Evolutionary conservation across 2,329 filamentous ascomycete species (phyloP).

Genomic region (Fusarium albosuccineum): DNA sequence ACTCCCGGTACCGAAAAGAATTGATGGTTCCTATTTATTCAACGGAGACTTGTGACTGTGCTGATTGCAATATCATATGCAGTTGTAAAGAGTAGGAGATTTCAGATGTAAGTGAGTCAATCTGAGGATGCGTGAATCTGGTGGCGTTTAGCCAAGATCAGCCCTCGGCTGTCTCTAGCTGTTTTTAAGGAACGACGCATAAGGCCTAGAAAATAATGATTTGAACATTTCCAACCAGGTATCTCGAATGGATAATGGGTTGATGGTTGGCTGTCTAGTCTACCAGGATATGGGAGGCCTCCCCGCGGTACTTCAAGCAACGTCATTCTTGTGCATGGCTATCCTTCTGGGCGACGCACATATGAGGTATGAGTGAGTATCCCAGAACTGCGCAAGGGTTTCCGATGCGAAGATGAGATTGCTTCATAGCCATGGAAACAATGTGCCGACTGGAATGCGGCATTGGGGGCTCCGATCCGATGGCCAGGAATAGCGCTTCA

Average conservation of each 20-base stretch:
- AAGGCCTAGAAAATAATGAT: too few species aligned
- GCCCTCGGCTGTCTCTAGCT: not conserved
- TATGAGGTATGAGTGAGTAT: too few species aligned
- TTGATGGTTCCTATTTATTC: not conserved
- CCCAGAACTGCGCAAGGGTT: too few species aligned
- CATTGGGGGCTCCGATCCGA: not conserved
- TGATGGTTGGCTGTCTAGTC: not conserved
- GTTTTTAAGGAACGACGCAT: too few species aligned
- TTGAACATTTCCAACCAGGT: not conserved
- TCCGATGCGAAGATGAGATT: too few species aligned
- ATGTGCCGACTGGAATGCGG: constrained; percentile 15
- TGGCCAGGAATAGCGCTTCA: constrained; percentile 1
- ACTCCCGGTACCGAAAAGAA: constrained; percentile 10
- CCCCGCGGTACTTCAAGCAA: not conserved
- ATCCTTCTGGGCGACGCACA: too few species aligned
- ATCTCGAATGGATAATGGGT: not conserved
- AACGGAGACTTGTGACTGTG: too few species aligned
- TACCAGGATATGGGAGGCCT: not conserved
- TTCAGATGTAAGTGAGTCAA: too few species aligned
- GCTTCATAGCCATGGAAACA: not conserved
- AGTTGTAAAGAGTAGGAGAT: too few species aligned
- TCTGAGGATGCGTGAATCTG: not conserved
- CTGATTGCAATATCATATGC: too few species aligned
- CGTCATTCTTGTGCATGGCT: too few species aligned
- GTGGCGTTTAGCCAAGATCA: not conserved